Evolutionary conservation across 495 filamentous ascomycete genomes (phyloP).

Genomic region (Penicillium nucicola): DNA sequence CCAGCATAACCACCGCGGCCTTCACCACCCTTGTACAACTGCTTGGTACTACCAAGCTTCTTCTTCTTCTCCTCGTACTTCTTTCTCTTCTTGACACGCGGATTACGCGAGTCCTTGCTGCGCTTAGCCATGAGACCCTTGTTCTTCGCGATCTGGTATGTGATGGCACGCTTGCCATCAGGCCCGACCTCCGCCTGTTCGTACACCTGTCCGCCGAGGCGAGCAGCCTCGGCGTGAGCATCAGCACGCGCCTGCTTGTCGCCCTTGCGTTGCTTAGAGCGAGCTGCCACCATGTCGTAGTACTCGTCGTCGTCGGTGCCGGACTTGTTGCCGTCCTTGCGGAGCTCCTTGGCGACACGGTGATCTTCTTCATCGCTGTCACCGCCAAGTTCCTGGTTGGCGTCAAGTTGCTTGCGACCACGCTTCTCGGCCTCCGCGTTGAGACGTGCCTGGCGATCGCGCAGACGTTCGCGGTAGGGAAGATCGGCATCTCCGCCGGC

Average conservation of each 20-base stretch:
- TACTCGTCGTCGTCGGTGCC: constrained; percentile 68
- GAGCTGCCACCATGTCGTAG: constrained; percentile 79
- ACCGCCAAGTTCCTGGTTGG: constrained; percentile 59
- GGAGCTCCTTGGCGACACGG: constrained; percentile 39
- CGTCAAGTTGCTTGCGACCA: constrained; percentile 62
- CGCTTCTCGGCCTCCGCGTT: constrained; percentile 83
- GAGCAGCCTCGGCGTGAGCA: constrained; percentile 48
- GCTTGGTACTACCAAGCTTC: constrained; percentile 81
- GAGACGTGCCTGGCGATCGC: constrained; percentile 78
- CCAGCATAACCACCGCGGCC: constrained; percentile 83
- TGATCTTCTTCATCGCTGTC: constrained; percentile 60
- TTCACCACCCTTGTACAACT: constrained; percentile 85
- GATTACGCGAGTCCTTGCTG: constrained; percentile 91
- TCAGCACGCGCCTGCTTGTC: constrained; percentile 63
- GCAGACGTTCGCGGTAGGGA: constrained; percentile 81
- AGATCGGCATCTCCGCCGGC: constrained; percentile 91
- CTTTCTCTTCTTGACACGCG: constrained; percentile 95
- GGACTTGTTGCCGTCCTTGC: constrained; percentile 31
- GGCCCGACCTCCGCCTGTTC: constrained; percentile 56
- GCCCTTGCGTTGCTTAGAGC: constrained; percentile 66
- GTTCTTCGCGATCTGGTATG: constrained; percentile 93
- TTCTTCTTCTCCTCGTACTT: constrained; percentile 92
- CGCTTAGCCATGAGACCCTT: constrained; percentile 86
- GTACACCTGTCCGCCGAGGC: constrained; percentile 55
- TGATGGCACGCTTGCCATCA: constrained; percentile 86